These are phyloP conservation scores for Blastobotrys capitulatus DNA, from an alignment of 1,139 yeast genomes.

Conservation along the genomic window DNA sequence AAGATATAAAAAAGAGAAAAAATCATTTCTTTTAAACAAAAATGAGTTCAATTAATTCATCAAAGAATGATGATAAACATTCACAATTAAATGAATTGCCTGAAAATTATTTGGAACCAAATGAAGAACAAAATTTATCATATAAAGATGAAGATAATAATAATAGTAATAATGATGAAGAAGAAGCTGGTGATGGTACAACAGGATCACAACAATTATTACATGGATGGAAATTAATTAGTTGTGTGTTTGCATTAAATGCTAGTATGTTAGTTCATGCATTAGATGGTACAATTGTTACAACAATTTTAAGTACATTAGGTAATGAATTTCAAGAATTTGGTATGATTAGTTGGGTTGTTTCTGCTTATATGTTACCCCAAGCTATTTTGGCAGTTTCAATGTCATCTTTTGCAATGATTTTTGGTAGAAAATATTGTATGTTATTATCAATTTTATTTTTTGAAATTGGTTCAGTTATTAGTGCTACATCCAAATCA, in stretches of 20 bases:
- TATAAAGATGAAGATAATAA: no score
- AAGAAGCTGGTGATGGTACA: constrained; percentile 18
- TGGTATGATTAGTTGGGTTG: constrained; percentile 55
- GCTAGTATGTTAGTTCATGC: constrained; percentile 54
- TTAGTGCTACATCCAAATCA: constrained; percentile 50
- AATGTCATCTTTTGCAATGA: constrained; percentile 58
- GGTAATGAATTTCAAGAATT: constrained; percentile 50
- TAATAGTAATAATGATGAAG: neutral
- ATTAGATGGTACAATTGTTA: constrained; percentile 61
- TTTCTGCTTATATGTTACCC: constrained; percentile 56
- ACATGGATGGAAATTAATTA: constrained; percentile 39
- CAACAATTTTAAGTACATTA: constrained; percentile 46
- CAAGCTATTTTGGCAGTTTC: constrained; percentile 53
- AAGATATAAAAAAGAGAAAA: no score
- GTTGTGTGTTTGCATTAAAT: constrained; percentile 45
- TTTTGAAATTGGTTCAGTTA: constrained; percentile 59
- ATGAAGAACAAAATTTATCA: no score
- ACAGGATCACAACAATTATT: constrained; percentile 32
- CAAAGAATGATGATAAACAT: no score
- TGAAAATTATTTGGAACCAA: no score
- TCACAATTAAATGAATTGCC: no score
- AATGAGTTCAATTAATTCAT: no score
- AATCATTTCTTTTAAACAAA: no score
- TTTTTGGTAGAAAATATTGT: constrained; percentile 55
- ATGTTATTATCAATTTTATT: constrained; percentile 46